Base-by-base conservation (phyloP, 192 early-diverging fungal genomes). In the Coemansia erecta region DNA sequence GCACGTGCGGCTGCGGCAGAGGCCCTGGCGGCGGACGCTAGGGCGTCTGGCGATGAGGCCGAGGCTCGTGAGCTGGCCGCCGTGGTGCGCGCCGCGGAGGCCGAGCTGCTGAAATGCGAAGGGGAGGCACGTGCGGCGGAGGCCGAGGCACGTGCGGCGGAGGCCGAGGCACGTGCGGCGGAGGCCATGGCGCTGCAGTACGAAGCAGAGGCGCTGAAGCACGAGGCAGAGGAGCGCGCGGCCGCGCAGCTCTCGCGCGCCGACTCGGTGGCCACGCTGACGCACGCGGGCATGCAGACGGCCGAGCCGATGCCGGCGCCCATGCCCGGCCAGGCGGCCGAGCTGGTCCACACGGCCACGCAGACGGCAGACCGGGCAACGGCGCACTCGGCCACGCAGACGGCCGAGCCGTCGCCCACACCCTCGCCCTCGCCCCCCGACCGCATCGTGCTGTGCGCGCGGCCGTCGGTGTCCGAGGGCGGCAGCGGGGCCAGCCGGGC, bases 361-460 rank as follows among this genome's bases (percentile, higher is more conserved):
- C 53, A 55, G 53, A 24, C 28, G 8, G 23, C 24, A 2, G 5
- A 24, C 22, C 24, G 23, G 23, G 35, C 57, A 43, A 56, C 52
- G 28, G 58, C 61, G 15, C 46, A 49, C 47, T 63, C 61, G 19
- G 68, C 63, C 35, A 47, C 61, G 42, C 61, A 31, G 24, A 18
- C 28, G 8, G 23, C 24, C 24, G 5, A 24, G 13, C 24, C 28
- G 23, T 45, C 57, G 50, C 62, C 53, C 21, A 60, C 57, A 13
- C 48, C 40, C 49, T 60, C 61, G 22, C 61, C 63, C 26, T 48
- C 62, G 43, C 61, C 70, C 2, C 58, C 70, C 8, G 55, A 64
- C 60, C 61, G 61, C 55, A 72, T 72, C 53, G 52, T 72, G 8
- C 55, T 72, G 43, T 66, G 63, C 21, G 63, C 70, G 21, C 63